phyloP scores from a whole-genome alignment of 2,329 filamentous ascomycete species.

The Talaromyces pinophilus region DNA sequence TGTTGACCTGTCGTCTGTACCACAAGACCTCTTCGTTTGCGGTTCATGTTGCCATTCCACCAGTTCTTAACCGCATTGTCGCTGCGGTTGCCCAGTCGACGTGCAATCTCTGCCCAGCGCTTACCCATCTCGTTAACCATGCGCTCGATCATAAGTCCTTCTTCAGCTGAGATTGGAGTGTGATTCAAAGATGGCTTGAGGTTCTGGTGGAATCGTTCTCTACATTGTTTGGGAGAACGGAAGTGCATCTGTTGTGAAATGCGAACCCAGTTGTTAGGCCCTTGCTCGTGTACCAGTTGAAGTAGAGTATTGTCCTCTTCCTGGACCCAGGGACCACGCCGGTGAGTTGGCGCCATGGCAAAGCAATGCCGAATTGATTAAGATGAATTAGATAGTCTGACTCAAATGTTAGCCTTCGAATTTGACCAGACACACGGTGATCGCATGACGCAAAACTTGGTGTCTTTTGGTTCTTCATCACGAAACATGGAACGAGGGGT shows the following conservation, averaged over 20 bases:
- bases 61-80: constrained; percentile 98
- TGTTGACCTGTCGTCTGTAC: constrained; percentile 34
- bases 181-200: constrained; percentile 75
- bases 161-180: constrained; percentile 69
- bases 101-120: constrained; percentile 90
- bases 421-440: background rate
- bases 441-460: background rate
- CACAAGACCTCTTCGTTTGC: constrained; percentile 58
- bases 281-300: constrained; percentile 68
- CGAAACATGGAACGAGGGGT: constrained; percentile 6
- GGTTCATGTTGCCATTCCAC: constrained; percentile 94
- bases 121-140: constrained; percentile 78
- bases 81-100: constrained; percentile 77
- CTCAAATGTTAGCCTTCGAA: background rate
- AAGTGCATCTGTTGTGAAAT: constrained; percentile 75
- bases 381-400: background rate
- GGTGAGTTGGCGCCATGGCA: constrained; percentile 55
- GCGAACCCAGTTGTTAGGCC: constrained; percentile 84
- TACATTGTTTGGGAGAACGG: constrained; percentile 89
- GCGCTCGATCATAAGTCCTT: constrained; percentile 72
- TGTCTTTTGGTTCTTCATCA: background rate
- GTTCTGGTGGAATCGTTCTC: constrained; percentile 92
- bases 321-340: constrained; percentile 81
- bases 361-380: background rate
- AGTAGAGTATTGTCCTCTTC: constrained; percentile 72